Conservation (phyloP, 2,329 filamentous ascomycete species). For the Xylariaceae sp. region DNA sequence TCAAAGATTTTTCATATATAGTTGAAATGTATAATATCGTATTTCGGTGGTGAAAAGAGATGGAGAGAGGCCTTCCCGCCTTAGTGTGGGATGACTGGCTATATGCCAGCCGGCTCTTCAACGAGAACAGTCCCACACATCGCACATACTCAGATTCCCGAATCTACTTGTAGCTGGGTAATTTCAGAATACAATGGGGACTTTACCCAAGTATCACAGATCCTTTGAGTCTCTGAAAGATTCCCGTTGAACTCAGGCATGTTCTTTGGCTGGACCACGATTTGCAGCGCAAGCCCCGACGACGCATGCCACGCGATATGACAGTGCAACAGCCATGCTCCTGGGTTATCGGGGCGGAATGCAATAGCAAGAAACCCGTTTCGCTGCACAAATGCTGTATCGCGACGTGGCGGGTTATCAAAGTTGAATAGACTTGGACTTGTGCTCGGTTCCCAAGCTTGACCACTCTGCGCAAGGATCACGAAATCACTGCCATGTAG, state of each 20-base stretch:
- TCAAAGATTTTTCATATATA: no score
- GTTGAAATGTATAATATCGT: no score
- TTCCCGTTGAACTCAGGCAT: conserved; percentile 6
- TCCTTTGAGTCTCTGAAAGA: conserved; percentile 9
- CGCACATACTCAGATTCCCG: conserved; percentile 9
- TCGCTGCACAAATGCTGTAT: conserved; percentile 43
- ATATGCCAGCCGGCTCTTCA: no score
- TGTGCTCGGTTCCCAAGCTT: conserved; percentile 2
- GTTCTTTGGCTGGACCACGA: conserved; percentile 19
- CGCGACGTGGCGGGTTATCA: conserved; percentile 35
- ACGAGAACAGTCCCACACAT: no score
- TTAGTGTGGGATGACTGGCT: no score
- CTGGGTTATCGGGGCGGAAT: conserved; percentile 51
- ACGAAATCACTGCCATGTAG: conserved; percentile 52
- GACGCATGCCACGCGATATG: conserved; percentile 30
- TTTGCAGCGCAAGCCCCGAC: conserved; percentile 26
- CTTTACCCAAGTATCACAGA: conserved; percentile 11
- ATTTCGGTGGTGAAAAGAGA: no score
- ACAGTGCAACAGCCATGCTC: conserved; percentile 27
- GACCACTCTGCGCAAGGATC: conserved; percentile 35
- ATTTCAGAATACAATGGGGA: conserved; percentile 2
- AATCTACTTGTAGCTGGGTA: conserved; percentile 9
- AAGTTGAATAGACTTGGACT: conserved; percentile 11
- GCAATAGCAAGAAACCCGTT: conserved; percentile 47
- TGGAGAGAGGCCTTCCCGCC: no score